Evolutionary conservation across 1,284 basidiomycete genomes (phyloP), one percentile per base, ranked within the genome.

Genomic region (Hymenochaete sp.): DNA sequence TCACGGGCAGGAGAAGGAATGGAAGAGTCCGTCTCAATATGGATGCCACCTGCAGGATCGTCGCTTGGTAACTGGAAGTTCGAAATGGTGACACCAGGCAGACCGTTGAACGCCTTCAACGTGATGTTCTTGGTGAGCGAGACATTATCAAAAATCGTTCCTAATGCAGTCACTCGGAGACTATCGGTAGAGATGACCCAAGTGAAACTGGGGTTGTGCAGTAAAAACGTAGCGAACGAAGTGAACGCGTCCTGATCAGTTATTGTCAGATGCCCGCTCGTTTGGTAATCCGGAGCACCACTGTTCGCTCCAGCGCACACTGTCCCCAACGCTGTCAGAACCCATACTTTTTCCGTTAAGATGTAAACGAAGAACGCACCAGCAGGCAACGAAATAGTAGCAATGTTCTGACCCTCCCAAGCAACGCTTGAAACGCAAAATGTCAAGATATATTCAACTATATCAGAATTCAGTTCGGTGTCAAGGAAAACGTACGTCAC

Each of bases 391-490:
- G 68, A 54, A 51, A 88, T 80, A 4, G 67, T 64, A 3, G 80
- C 85, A 49, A 88, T 87, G 52, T 77, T 56, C n/a, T 71, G 62
- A 3, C 77, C 82, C 54, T 82, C 62, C 79, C 79, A 88, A 7
- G 62, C 71, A 19, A 88, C 75, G 10, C 72, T 77, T 18, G 2
- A 55, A 11, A 6, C 6, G 8, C 18, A 41, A 7, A n/a, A n/a
- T n/a, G n/a, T n/a, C n/a, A 4, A 26, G 26, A 31, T 54, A 32
- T 21, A 38, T 39, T 39, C 47, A 31, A 46, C 2, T 21, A 26
- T 42, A 37, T 16, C 16, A 18, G 24, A 32, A 38, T 13, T 27
- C 27, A 31, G 36, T 18, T 9, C 19, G 18, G 44, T 50, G 39
- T 54, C 14, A 41, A 21, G n/a, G 21, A 26, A 61, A 55, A 57